Base-by-base conservation (phyloP, 2,329 filamentous ascomycete genomes). In the Aspergillus pseudoviridinutans region DNA sequence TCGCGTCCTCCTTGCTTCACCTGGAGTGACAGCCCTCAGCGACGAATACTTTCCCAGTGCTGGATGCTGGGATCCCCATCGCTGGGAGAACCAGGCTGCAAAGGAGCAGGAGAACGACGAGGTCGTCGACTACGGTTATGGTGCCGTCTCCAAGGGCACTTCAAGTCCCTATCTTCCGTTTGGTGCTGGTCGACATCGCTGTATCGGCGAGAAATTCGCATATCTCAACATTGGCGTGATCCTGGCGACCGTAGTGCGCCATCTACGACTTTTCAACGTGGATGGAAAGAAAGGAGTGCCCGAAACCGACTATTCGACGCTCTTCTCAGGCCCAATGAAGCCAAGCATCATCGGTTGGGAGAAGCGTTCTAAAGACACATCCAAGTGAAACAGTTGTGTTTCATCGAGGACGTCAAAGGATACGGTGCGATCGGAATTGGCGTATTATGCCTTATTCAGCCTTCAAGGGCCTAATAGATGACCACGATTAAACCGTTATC, bases 1-100 rank as follows among this genome's bases (percentile, higher is more conserved):
- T 35, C 91, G 96, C 77, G 84, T 83, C 25, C 84, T 97, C 46
- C 85, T 97, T 63, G 86, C 92, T 32, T 90, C 92, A 0, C 91
- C 92, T 1, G 91, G 90, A 59, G 88, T 93, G 61, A 78, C 74
- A 1, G 73, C 76, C 1, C 77, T 82, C 38, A 82, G 81, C 59
- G 78, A 84, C 2, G 79, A 83, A 50, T 79, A 86, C 72, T 91
- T 91, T 71, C 78, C 82, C 2, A 79, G 87, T 62, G 77, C 85
- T 1, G 69, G 78, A 47, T 65, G 68, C 6, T 88, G 86, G 84
- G 82, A 88, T 63, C 85, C 86, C 3, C 82, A 84, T 68, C 80
- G 79, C 44, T 89, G 77, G 87, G 83, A 86, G 62, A 76, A 65
- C n/a, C 53, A 64, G 53, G 53, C 66, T 47, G 65, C 69, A 17